Conservation (phyloP, 1,284 basidiomycete genomes). For the Cystobasidiaceae sp. region DNA sequence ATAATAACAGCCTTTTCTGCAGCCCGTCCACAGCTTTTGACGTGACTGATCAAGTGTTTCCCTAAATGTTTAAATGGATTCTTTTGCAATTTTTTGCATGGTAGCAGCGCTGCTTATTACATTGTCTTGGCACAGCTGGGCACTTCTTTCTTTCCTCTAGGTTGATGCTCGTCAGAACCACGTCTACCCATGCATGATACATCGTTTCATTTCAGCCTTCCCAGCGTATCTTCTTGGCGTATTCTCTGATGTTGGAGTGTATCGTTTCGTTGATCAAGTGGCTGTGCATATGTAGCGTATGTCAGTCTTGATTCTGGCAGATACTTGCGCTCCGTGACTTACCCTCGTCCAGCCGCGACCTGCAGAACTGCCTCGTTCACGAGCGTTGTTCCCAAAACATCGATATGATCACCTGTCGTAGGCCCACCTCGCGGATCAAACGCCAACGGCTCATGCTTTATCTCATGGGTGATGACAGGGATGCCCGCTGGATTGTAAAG, state of each 20-base stretch:
- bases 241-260: conserved; percentile 56
- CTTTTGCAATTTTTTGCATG: no score
- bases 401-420: conserved; percentile 83
- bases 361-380: conserved; percentile 89
- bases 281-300: background rate
- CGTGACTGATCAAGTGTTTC: no score
- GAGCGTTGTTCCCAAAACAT: conserved; percentile 80
- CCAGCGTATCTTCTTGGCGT: conserved; percentile 71
- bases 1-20: no score
- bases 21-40: no score
- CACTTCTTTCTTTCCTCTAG: no score
- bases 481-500: conserved; percentile 93
- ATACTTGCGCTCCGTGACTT: background rate
- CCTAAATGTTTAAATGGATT: no score
- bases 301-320: background rate
- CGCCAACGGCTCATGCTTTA: conserved; percentile 74
- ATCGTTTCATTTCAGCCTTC: conserved; percentile 47
- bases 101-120: no score
- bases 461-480: conserved; percentile 78
- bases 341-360: conserved; percentile 69
- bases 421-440: conserved; percentile 80
- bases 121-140: no score
- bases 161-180: background rate
- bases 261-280: conserved; percentile 35
- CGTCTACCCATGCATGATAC: background rate